Evolutionary conservation across 1,284 basidiomycete genomes (phyloP), one percentile per base, ranked within the genome.

Genomic region (Lentinus polychrous): DNA sequence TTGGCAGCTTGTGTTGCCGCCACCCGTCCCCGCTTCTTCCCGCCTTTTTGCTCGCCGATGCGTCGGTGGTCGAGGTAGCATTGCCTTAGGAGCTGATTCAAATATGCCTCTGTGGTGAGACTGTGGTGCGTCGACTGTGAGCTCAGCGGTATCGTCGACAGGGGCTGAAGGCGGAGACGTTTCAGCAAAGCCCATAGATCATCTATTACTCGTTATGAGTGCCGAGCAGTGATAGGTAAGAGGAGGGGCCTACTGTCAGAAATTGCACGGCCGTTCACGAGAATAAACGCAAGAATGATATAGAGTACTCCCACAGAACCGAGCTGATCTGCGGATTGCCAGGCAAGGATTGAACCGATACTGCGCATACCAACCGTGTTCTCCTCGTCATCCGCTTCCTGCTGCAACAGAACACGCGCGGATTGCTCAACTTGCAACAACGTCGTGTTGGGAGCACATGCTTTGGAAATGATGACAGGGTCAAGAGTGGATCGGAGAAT

Each of bases 401-500:
- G 61, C 11, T 69, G 70, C 57, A 83, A 81, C 49, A 74, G 75
- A 51, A 77, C 77, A 43, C 31, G 10, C 45, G 79, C 76, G 0
- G 62, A 66, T 8, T 67, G 66, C 60, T 86, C 83, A 46, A 75
- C 74, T 49, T 77, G 76, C 2, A 79, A 67, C 38, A 89, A 75
- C 10, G 72, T 66, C 32, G 73, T 71, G 46, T 86, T 74, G 0
- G 75, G 73, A 8, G 73, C 58, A 2, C 74, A 70, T 0, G 85
- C 81, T 32, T 70, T 65, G 49, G 78, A 78, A 40, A 90, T 79
- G 40, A 90, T 66, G 8, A 58, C 52, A 0, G 74, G 61, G 50
- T 85, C 65, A 11, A 90, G 71, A 0, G 63, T 66, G 0, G 84
- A 86, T 37, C 86, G 81, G n/a, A 90, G 66, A 41, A 90, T 84